Base-by-base conservation (phyloP, 768 basidiomycete species). In the Lactifluus rugatus region DNA sequence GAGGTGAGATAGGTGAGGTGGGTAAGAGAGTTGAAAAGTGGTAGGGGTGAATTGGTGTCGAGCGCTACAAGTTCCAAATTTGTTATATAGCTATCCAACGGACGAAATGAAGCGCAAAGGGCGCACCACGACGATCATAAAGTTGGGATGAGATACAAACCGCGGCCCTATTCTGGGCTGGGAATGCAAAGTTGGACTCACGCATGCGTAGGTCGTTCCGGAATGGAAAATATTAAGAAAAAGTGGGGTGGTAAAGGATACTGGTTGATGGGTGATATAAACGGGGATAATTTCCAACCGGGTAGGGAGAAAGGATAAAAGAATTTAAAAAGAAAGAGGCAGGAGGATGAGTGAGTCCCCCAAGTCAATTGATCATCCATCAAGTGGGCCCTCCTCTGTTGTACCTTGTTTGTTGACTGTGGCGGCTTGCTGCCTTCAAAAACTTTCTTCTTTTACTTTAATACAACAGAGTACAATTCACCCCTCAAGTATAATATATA, bases 1-100 rank as follows among this genome's bases (percentile, higher is more conserved):
- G 92, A 93, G 8, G 95, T 98, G 63, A 99, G 87, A 73, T 96
- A 94, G 50, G 89, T 89, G 56, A 97, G 86, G 74, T 96, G 93
- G 31, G 90, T 93, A 52, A 97, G 84, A 41, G 94, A 97, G 75
- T 96, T 96, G 76, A 94, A 84, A 42, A 93, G 75, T 16, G 85
- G 88, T 44, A 84, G 74, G 16, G 80, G 75, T 0, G 80, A 79
- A 49, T 77, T 76, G 37, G 80, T 81, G 68, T 79, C 76, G 64
- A 81, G 75, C 34, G 78, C 79, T 78, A 63, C 45, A 53, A 16
- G 19, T 25, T 36, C 32, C 52, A 23, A 50, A 46, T 23, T 50
- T 41, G 36, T 32, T 49, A 47, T 34, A 19, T 54, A 41, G 45
- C 17, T 9, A 25, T 17, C 21, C 23, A 28, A 17, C 0, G 49